Evolutionary conservation across 1,284 basidiomycete species (phyloP), one percentile per base, ranked within the genome.

Genomic region (Testicularia cyperi): DNA sequence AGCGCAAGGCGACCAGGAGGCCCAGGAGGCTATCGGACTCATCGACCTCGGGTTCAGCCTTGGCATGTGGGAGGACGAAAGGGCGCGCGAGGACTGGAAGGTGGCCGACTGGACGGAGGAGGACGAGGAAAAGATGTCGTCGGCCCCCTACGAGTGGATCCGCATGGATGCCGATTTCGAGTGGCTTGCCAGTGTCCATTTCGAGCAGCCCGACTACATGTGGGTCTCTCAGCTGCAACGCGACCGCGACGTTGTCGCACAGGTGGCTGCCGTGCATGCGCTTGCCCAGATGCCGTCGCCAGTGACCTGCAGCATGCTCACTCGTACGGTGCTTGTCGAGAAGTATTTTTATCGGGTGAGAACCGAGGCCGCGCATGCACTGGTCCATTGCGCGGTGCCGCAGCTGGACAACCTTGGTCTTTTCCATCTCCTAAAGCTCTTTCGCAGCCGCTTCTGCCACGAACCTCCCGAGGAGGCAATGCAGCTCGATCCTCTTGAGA

Each of bases 61-160:
- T 29, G 88, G 90, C 38, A 85, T 94, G 21, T 98, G 94, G 94
- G 94, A 98, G 40, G 68, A 76, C 32, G 74, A 76, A 36, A 57
- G 85, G 64, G 89, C 95, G 74, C 85, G 92, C 40, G 86, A 90
- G 72, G 86, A 87, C 54, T 98, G 95, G 73, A 65, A 65, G 43
- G 92, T 98, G 2, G 88, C 88, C 10, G 95, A 97, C 77, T 99
- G 92, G 95, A 92, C 88, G 5, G 94, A 96, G 73, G 91, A 95
- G 68, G 92, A 97, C 60, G 94, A 96, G 73, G 85, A 86, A 53
- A 82, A 83, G 34, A 96, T 97, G 90, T 86, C 69, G 3, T 65
- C 65, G 86, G 53, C 90, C 88, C 30, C 92, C 1, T 98, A 97
- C 79, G 95, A 99, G 78, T 99, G 95, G 95, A 98, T 99, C 62